Evolutionary conservation across 768 basidiomycete species (phyloP).

Genomic region (Tricholoma flavovirens): DNA sequence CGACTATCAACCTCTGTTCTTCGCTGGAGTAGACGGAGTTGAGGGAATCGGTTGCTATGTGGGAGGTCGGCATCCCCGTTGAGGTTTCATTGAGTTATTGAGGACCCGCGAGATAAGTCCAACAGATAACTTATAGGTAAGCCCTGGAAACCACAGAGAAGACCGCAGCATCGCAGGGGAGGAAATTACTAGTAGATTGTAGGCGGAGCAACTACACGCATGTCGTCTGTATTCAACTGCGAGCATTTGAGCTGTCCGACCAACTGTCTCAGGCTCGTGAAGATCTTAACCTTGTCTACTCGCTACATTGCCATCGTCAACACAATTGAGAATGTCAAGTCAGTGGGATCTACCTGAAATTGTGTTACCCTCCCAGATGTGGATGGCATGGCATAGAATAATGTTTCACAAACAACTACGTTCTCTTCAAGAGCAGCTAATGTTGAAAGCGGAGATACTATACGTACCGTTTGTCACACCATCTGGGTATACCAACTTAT

Average conservation of each 20-base stretch:
- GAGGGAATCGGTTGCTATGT: too few species aligned
- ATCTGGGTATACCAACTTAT: slow-evolving; percentile 39
- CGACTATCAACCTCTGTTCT: too few species aligned
- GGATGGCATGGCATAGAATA: slow-evolving; percentile 73
- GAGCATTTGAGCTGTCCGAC: slow-evolving; percentile 6
- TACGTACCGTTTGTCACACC: slow-evolving; percentile 4
- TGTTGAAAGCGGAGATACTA: background rate
- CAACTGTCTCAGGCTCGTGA: slow-evolving; percentile 3
- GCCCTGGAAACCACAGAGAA: too few species aligned
- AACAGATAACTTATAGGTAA: too few species aligned
- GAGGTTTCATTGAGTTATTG: too few species aligned
- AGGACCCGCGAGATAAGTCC: too few species aligned
- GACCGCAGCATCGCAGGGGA: background rate
- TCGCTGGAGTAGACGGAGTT: too few species aligned
- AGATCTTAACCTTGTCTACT: slow-evolving; percentile 9
- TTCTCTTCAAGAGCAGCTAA: background rate
- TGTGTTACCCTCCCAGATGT: slow-evolving; percentile 70
- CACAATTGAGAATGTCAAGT: background rate
- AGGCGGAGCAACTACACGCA: background rate
- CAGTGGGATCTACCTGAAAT: slow-evolving; percentile 47
- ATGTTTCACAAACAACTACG: slow-evolving; percentile 38
- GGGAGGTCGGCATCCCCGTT: too few species aligned
- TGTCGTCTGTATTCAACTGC: slow-evolving; percentile 5
- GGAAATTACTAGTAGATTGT: too few species aligned
- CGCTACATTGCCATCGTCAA: slow-evolving; percentile 1